Evolutionary conservation across 1,139 yeast species (phyloP), one percentile per base, ranked within the genome.

Genomic region (Zygoascus meyerae): DNA sequence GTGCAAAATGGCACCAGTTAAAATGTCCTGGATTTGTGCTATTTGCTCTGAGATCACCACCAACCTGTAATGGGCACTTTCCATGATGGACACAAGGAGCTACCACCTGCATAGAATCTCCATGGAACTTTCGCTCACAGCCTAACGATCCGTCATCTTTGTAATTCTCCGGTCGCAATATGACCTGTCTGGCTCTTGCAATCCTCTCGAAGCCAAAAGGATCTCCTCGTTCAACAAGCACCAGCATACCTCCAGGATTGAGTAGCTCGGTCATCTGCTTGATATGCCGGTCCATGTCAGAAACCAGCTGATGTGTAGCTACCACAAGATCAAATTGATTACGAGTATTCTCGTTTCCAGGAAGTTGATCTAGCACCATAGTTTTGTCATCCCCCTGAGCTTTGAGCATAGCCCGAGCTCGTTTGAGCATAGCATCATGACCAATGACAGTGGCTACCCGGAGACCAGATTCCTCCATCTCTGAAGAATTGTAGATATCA

Each of bases 21-120:
- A 58, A 55, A 44, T 50, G 52, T 53, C 56, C 53, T 73, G 81
- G 48, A 79, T 87, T 50, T 77, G 74, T 44, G n/a, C 81, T 78
- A 38, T 75, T 74, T n/a, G 41, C 32, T 58, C 83, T 83, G 55
- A 74, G 80, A 38, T 79, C 79, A 5, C 90, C 87, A 11, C 83
- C 81, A 30, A 80, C 73, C 62, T 89, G 97, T 47, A 92, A 68
- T 0, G 98, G 97, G 60, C 97, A 90, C 55, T 72, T 77, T 28
- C 82, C 78, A 58, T 89, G 97, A 63, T 92, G 97, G 0, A 95
- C 68, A 61, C 97, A 92, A 3, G 98, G 98, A 0, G 96, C 96
- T 29, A 92, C 60, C 9, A 90, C 74, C 46, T 55, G 54, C 34
- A 64, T 46, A 16, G 46, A 48, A 34, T 48, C 47, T 11, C 14